Percentiles rank a stretch among this genome's conserved stretches.
Evolutionary conservation across 306 rosid species (phyloP).

Genomic region (Cicer bijugum): DNA sequence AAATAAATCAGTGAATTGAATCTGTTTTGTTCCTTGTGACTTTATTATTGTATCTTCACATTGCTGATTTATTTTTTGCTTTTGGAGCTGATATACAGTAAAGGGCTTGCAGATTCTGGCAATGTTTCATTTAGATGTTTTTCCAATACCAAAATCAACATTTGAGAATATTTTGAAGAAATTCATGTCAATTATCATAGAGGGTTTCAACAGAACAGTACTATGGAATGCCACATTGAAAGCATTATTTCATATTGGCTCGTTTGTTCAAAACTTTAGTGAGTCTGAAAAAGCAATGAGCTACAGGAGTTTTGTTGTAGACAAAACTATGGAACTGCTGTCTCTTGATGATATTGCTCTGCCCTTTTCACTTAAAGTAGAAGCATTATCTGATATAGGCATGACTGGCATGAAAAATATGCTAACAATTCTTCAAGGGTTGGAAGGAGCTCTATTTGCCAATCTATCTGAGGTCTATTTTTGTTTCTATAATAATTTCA

Average conservation of each 20-base stretch:
- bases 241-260: slow-evolving; percentile 75
- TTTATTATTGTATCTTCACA: slow-evolving; percentile 33
- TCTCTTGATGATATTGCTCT: slow-evolving; percentile 56
- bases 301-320: slow-evolving; percentile 63
- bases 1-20: neutral
- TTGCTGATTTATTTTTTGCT: slow-evolving; percentile 40
- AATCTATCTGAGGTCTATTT: slow-evolving; percentile 63
- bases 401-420: slow-evolving; percentile 67
- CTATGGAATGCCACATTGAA: slow-evolving; percentile 76
- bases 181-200: slow-evolving; percentile 70
- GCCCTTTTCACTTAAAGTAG: slow-evolving; percentile 72
- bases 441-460: slow-evolving; percentile 64
- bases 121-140: slow-evolving; percentile 68
- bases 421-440: slow-evolving; percentile 71
- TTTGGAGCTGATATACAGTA: slow-evolving; percentile 60
- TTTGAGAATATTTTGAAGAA: slow-evolving; percentile 68
- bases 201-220: slow-evolving; percentile 53
- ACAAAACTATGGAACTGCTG: slow-evolving; percentile 60
- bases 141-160: slow-evolving; percentile 56
- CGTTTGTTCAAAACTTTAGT: slow-evolving; percentile 54
- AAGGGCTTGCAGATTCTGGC: slow-evolving; percentile 83
- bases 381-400: slow-evolving; percentile 74
- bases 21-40: slow-evolving; percentile 16
- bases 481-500: slow-evolving; percentile 43
- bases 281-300: slow-evolving; percentile 69